These are phyloP conservation scores for Solanum pimpinellifolium DNA, from an alignment of 257 asterid genomes.

Conservation along the genomic window DNA sequence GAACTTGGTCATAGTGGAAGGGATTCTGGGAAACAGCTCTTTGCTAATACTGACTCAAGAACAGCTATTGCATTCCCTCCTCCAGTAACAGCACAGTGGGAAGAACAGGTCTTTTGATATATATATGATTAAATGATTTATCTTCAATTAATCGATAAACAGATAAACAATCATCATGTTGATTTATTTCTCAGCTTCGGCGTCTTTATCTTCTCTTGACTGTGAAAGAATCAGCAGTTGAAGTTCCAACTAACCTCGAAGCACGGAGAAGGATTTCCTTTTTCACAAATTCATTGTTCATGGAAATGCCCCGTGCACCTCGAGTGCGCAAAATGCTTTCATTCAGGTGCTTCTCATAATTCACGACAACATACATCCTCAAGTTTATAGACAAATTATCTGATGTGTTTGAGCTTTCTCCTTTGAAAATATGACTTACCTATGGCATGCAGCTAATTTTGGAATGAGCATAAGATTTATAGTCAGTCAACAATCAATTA, in stretches of 20 bases:
- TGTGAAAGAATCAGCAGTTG: slow-evolving; percentile 86
- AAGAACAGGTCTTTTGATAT: slow-evolving; percentile 62
- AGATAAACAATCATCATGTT: not conserved
- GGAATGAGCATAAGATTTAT: not conserved
- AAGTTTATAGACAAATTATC: not conserved
- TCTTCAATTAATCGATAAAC: not conserved
- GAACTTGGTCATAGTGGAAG: slow-evolving; percentile 76
- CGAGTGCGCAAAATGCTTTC: slow-evolving; percentile 97
- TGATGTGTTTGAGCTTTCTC: not conserved
- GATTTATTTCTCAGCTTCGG: slow-evolving; percentile 46
- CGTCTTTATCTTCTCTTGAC: slow-evolving; percentile 95
- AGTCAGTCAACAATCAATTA: not conserved
- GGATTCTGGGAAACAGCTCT: slow-evolving; percentile 84
- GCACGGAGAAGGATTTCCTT: slow-evolving; percentile 90
- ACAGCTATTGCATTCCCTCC: slow-evolving; percentile 71
- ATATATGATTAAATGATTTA: not conserved
- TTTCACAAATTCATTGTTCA: slow-evolving; percentile 87
- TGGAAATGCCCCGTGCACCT: slow-evolving; percentile 98
- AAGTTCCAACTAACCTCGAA: slow-evolving; percentile 93
- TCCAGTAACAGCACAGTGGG: slow-evolving; percentile 83
- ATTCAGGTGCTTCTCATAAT: slow-evolving; percentile 46
- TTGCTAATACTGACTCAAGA: slow-evolving; percentile 37
- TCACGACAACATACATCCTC: not conserved
- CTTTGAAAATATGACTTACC: not conserved
- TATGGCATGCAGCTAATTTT: not conserved